Percentiles rank a stretch among this genome's conserved stretches.
Conservation (phyloP, 805 yeast species). For the Nakazawaea ambrosiae region DNA sequence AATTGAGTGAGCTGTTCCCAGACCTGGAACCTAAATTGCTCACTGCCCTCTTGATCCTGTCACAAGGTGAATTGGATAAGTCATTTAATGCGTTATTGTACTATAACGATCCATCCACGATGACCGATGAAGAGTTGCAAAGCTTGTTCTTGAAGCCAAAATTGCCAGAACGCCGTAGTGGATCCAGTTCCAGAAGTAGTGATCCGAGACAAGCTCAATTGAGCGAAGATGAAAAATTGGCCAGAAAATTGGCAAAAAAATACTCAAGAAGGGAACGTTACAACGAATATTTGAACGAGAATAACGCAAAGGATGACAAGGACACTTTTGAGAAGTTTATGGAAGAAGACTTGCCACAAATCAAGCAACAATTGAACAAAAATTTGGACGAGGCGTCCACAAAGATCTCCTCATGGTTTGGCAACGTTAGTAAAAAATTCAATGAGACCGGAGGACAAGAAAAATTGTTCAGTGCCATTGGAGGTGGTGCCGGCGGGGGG, state of each 20-base stretch:
- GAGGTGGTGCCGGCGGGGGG: constrained; percentile 11
- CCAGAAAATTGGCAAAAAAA: constrained; percentile 70
- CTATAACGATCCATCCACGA: constrained; percentile 63
- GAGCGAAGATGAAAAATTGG: constrained; percentile 74
- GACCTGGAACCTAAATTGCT: constrained; percentile 60
- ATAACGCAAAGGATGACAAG: constrained; percentile 32
- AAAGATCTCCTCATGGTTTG: constrained; percentile 74
- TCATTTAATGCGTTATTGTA: constrained; percentile 85
- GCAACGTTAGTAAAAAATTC: constrained; percentile 50
- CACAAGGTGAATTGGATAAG: constrained; percentile 71
- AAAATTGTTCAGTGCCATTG: constrained; percentile 25
- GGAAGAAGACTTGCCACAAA: constrained; percentile 46
- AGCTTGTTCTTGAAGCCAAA: constrained; percentile 18
- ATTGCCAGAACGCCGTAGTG: constrained; percentile 24
- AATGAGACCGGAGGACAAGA: constrained; percentile 23
- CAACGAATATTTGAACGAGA: constrained; percentile 11
- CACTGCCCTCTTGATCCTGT: constrained; percentile 78
- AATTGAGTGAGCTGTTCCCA: constrained; percentile 85
- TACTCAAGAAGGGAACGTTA: constrained; percentile 23
- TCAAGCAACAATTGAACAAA: constrained; percentile 61
- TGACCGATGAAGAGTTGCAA: constrained; percentile 39
- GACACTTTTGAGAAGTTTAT: constrained; percentile 53
- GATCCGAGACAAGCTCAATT: constrained; percentile 51
- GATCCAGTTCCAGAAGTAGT: constrained; percentile 18
- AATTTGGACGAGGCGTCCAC: constrained; percentile 77